Evolutionary conservation across 345 rosid genomes (phyloP), one percentile per base, ranked within the genome.

Genomic region (Nephelium lappaceum): DNA sequence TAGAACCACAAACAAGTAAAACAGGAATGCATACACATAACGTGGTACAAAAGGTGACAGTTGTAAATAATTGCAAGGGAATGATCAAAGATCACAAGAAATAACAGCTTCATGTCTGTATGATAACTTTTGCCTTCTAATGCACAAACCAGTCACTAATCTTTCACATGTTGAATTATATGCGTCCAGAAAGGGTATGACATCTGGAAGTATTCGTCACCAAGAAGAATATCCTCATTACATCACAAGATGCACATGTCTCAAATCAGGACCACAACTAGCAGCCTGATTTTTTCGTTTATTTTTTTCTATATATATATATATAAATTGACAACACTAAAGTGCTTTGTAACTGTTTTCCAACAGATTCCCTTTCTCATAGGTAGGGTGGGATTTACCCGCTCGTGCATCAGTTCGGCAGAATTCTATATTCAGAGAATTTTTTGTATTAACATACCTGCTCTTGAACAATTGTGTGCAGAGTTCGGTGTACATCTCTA

Each of bases 401-500:
- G 49, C 24, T 3, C 1, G 31, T 67, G 49, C 43, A 53, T 55
- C 25, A 41, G 60, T 68, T 18, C 7, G 25, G 19, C 11, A 43
- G 55, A 5, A 31, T 15, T 66, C 62, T 41, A 57, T 12, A 61
- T 18, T 18, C 41, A 58, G n/a, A 19, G 27, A 65, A 3, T 16
- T 8, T 10, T 31, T 80, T 27, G 49, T 61, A 19, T 21, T 24
- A 58, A 67, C 70, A 18, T 74, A 96, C 99, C 98, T 97, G 98
- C 85, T 97, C 97, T 81, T 87, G 92, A 42, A 84, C 84, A 79
- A 97, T 90, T 6, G 91, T 88, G 89, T 97, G 99, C 69, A 97
- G 89, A 65, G 95, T 79, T 80, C 97, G 83, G 81, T 97, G 99
- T 57, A 97, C 99, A 68, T 97, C 98, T 79, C 89, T 89, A 3